Percentiles rank a stretch among this genome's conserved stretches.
phyloP scores from a whole-genome alignment of 805 yeast species.

The Teunomyces pallodes region DNA sequence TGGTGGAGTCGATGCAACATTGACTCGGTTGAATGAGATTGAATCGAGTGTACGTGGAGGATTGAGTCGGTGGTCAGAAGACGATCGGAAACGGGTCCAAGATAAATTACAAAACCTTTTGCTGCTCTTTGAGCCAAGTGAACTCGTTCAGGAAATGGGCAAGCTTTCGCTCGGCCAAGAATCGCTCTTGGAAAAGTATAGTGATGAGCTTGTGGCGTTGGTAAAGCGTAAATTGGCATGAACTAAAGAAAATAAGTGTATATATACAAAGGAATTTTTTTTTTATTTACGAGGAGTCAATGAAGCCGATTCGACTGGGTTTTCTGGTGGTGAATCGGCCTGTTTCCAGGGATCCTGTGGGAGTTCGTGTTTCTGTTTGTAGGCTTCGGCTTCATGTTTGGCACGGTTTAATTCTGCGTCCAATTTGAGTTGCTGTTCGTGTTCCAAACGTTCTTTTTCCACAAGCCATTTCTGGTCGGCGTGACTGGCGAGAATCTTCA shows the following conservation, averaged over 20 bases:
- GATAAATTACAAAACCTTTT: slow-evolving; percentile 19
- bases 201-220: slow-evolving; percentile 32
- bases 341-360: slow-evolving; percentile 34
- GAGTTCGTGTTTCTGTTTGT: too few species aligned
- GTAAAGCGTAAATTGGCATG: slow-evolving; percentile 21
- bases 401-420: slow-evolving; percentile 30
- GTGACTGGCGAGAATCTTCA: slow-evolving; percentile 49
- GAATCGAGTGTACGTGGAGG: not conserved
- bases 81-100: slow-evolving; percentile 15
- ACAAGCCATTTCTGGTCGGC: slow-evolving; percentile 42
- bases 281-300: slow-evolving; percentile 36
- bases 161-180: not conserved
- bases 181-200: slow-evolving; percentile 35
- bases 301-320: slow-evolving; percentile 38
- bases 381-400: slow-evolving; percentile 13
- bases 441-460: slow-evolving; percentile 35
- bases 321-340: slow-evolving; percentile 22
- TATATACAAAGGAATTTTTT: too few species aligned
- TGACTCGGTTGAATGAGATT: not conserved
- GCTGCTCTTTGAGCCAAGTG: slow-evolving; percentile 12
- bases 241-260: not conserved
- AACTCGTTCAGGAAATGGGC: not conserved
- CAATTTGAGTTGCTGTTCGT: slow-evolving; percentile 29
- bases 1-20: not conserved
- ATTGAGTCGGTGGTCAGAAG: not conserved